A percentile compares a stretch with the other conserved stretches of the same genome.
These are phyloP conservation scores for Lanmaoa rubissima DNA, from an alignment of 768 basidiomycete genomes.

Conservation along the genomic window DNA sequence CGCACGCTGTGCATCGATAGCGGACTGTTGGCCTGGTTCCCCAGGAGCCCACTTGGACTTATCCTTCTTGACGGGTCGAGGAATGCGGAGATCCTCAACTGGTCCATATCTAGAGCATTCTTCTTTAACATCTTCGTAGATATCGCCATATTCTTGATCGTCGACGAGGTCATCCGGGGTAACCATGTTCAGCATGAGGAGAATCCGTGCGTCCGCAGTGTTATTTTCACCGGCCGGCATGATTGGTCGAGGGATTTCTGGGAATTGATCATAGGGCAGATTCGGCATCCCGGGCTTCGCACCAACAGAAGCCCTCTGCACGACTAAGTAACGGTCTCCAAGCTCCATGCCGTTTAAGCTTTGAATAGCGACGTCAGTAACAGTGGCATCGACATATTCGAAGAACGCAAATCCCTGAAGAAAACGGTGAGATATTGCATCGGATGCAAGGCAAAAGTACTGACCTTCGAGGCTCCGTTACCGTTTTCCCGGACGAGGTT, in stretches of 20 bases:
- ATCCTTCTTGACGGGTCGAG: constrained; percentile 84
- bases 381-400: constrained; percentile 87
- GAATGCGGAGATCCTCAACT: constrained; percentile 85
- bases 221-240: constrained; percentile 78
- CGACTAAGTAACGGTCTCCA: constrained; percentile 92
- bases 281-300: constrained; percentile 70
- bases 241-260: constrained; percentile 83
- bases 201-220: constrained; percentile 67
- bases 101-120: constrained; percentile 80
- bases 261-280: constrained; percentile 76
- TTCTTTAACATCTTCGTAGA: constrained; percentile 92
- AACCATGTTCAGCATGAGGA: constrained; percentile 99
- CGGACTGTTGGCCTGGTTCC: constrained; percentile 55
- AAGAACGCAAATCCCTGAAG: constrained; percentile 96
- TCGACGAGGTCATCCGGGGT: constrained; percentile 86
- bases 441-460: constrained; percentile 5
- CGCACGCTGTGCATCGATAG: constrained; percentile 63
- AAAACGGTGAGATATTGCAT: constrained; percentile 1
- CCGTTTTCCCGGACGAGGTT: constrained; percentile 95
- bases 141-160: constrained; percentile 91
- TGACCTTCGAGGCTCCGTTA: constrained; percentile 83
- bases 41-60: constrained; percentile 74
- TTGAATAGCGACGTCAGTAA: constrained; percentile 95
- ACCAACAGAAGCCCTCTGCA: constrained; percentile 95
- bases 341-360: constrained; percentile 97